Conservation (phyloP, 148 eudicot genomes). For the Chenopodium suecicum region DNA sequence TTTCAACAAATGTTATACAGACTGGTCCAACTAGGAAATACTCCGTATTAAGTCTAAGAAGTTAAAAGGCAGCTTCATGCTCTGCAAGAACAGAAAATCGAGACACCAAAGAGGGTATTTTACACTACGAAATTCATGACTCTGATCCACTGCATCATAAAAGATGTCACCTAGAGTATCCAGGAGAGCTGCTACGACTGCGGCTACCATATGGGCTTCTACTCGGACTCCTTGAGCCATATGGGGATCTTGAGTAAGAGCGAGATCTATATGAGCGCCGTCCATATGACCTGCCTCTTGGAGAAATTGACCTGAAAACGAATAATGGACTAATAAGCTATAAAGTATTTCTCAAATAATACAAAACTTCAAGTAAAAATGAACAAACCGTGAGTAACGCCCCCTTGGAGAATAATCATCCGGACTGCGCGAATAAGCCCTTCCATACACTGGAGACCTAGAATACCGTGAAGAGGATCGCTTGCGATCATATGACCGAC, state of each 20-base stretch:
- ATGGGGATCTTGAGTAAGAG: slow-evolving; percentile 59
- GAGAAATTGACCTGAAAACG: slow-evolving; percentile 62
- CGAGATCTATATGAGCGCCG: slow-evolving; percentile 55
- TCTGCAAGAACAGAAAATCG: not conserved
- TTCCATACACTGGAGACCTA: slow-evolving; percentile 42
- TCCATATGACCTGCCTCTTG: slow-evolving; percentile 48
- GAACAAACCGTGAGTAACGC: slow-evolving; percentile 51
- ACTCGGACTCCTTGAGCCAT: slow-evolving; percentile 48
- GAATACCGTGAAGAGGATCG: slow-evolving; percentile 42
- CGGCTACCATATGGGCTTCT: slow-evolving; percentile 33
- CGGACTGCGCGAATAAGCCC: slow-evolving; percentile 57
- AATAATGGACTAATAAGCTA: not conserved
- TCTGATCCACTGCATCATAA: not conserved
- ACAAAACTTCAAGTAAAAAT: not conserved
- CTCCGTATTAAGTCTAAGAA: not conserved
- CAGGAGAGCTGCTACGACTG: slow-evolving; percentile 32
- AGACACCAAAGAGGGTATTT: not conserved
- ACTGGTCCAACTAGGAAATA: not conserved
- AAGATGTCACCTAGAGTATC: slow-evolving; percentile 35
- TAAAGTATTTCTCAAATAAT: not conserved
- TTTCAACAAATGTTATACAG: too few species aligned
- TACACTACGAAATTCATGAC: not conserved
- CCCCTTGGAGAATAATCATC: slow-evolving; percentile 52
- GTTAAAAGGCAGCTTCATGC: not conserved
- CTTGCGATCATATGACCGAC: slow-evolving; percentile 47